Base-by-base conservation (phyloP, 441 rosid species). In the Adansonia gregorii region DNA sequence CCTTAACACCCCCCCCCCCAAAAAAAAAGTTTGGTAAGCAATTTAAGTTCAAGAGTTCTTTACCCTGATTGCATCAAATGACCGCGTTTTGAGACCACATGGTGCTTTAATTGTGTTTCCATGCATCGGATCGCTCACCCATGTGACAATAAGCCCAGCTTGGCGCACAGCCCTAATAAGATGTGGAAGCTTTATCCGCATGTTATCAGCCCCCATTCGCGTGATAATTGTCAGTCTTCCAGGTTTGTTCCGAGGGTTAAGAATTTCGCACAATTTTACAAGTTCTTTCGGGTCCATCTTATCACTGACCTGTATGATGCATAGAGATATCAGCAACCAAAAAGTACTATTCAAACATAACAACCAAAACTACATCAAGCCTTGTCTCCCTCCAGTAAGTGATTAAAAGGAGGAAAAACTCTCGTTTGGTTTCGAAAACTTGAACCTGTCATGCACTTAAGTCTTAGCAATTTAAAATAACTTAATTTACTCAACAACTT, bases 121-220 rank as follows among this genome's bases (percentile, higher is more conserved):
- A 72, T 87, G 90, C 90, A 86, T 87, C 39, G 90, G 90, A 60
- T 87, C 89, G 24, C 87, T 86, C 65, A 88, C 88, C 91, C 91
- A 88, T 0, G 91, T 88, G 76, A 86, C 89, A 45, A 83, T 78
- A 31, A 81, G 86, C 72, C 91, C 89, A 22, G 89, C 88, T 73
- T 85, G 82, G 15, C 86, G 84, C 41, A 85, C 65, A 8, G 88
- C 91, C 74, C 86, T 83, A 17, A 88, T 86, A 20, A 88, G 83
- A 78, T 79, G 83, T 4, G 89, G 91, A 27, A 88, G 86, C 76
- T 88, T 88, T 52, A 88, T 72, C 61, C 89, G 77, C 87, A 88
- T 83, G 82, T 86, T 88, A 52, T 86, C 91, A 1, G 89, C 87
- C 24, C 91, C 91, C 91, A 86, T 86, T 79, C 91, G 81, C 24